phyloP scores from a whole-genome alignment of 2,329 filamentous ascomycete species.

The Verticillium tricorpus region DNA sequence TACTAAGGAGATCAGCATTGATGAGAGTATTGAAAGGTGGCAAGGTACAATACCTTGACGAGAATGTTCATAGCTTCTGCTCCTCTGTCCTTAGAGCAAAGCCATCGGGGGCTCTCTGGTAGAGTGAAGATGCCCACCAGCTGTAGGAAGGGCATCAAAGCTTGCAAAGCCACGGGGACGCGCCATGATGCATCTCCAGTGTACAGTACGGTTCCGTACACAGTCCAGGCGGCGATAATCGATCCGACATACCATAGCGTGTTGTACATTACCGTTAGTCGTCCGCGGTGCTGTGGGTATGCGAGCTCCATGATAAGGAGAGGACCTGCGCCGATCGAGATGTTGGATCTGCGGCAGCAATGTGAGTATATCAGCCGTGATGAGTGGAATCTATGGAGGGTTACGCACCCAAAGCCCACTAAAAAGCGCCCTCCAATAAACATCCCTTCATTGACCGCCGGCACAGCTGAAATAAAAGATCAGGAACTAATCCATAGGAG shows the following conservation, averaged over 20 bases:
- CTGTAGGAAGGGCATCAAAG: slow-evolving; percentile 41
- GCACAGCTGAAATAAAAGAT: slow-evolving; percentile 38
- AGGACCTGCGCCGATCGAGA: slow-evolving; percentile 47
- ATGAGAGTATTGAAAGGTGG: no score
- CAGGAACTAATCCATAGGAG: slow-evolving; percentile 9
- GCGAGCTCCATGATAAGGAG: slow-evolving; percentile 49
- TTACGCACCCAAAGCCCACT: no score
- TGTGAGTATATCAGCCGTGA: no score
- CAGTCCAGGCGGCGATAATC: slow-evolving; percentile 41
- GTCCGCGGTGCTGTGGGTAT: slow-evolving; percentile 45
- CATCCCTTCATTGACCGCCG: slow-evolving; percentile 37
- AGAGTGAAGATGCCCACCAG: slow-evolving; percentile 46
- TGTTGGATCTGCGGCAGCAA: slow-evolving; percentile 27
- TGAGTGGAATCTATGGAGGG: no score
- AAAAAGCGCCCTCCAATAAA: slow-evolving; percentile 44
- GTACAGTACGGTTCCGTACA: slow-evolving; percentile 39
- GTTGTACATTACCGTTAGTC: slow-evolving; percentile 50
- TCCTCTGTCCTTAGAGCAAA: slow-evolving; percentile 29
- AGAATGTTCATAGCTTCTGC: slow-evolving; percentile 29
- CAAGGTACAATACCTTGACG: slow-evolving; percentile 11
- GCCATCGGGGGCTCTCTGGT: slow-evolving; percentile 37
- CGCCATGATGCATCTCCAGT: slow-evolving; percentile 48
- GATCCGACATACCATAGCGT: slow-evolving; percentile 50
- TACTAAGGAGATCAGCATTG: slow-evolving; percentile 10
- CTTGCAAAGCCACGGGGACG: slow-evolving; percentile 43